A percentile compares a stretch with the other conserved stretches of the same genome.
Conservation (phyloP, 805 yeast genomes). For the Metschnikowia sp. region DNA sequence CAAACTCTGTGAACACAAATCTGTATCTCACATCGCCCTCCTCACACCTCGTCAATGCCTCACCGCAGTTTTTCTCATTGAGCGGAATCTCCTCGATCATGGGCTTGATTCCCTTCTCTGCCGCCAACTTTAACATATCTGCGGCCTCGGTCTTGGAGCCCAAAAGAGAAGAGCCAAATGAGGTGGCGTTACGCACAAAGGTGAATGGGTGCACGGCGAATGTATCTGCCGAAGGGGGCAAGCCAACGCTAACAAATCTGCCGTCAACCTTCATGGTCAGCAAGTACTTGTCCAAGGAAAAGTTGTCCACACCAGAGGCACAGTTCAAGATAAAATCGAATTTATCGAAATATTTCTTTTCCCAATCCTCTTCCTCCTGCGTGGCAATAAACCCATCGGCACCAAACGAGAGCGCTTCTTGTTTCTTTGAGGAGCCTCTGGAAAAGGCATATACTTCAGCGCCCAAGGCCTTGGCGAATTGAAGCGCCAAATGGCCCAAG, state of each 20-base stretch:
- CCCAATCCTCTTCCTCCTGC: constrained; percentile 45
- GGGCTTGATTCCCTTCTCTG: constrained; percentile 53
- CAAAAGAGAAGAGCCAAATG: constrained; percentile 55
- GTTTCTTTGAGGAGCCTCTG: constrained; percentile 46
- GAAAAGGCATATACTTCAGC: constrained; percentile 58
- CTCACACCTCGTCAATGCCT: constrained; percentile 54
- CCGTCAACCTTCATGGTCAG: constrained; percentile 54
- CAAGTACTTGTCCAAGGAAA: constrained; percentile 48
- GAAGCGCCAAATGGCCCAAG: constrained; percentile 53
- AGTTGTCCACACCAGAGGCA: constrained; percentile 48
- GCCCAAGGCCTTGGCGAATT: constrained; percentile 57
- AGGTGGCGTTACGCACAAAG: constrained; percentile 48
- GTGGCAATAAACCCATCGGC: constrained; percentile 58
- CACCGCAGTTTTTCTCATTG: constrained; percentile 47
- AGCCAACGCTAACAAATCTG: constrained; percentile 61
- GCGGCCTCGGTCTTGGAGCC: constrained; percentile 64
- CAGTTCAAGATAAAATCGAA: constrained; percentile 54
- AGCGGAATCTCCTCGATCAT: constrained; percentile 63
- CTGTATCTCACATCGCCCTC: constrained; percentile 60
- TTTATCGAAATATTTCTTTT: constrained; percentile 24
- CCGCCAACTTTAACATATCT: constrained; percentile 64
- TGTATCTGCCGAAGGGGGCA: constrained; percentile 49
- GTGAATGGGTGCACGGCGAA: constrained; percentile 48
- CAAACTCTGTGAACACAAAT: constrained; percentile 56
- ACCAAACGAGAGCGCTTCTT: constrained; percentile 48